Base-by-base conservation (phyloP, 192 early-diverging fungal species). In the Ambispora gerdemannii region DNA sequence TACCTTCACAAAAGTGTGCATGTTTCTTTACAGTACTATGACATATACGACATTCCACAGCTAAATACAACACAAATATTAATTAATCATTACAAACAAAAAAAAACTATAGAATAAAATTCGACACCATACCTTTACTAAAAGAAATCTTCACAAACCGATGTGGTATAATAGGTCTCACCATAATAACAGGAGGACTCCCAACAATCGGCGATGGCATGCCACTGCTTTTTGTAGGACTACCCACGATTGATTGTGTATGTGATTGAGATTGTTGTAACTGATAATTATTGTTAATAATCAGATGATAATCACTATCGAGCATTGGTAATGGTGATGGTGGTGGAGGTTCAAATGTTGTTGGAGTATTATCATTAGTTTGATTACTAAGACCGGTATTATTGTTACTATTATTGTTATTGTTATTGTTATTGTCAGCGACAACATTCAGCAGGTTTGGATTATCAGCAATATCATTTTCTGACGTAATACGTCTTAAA, bases 81-180 rank as follows among this genome's bases (percentile, higher is more conserved):
- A 19, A n/a, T 51, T 51, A 28, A 50, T 4, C 0, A 4, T 28
- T 20, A 61, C n/a, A 70, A 34, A 33, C n/a, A 64, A 0, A 11
- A 17, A 19, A 49, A 64, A 32, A 35, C 20, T 35, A 35, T 65
- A 60, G 27, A 69, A 27, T 47, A 19, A 51, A 17, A n/a, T 4
- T 13, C 28, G 17, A 36, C 10, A n/a, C 20, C 80, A 76, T 80
- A 85, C 84, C 73, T 75, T 83, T 83, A 8, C 81, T 78, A 75
- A 86, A 83, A 11, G 82, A 82, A 35, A 77, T 82, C 59, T 83
- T 82, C 8, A 86, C 80, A 76, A 86, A 86, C 28, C 77, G 75
- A 67, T 86, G 84, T 0, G 77, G 63, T 25, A 64, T 4, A 19
- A 64, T 36, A 22, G 69, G 50, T 24, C 73, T 76, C 34, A 43